Base-by-base conservation (phyloP, 805 yeast genomes). In the Yarrowia sp. region DNA sequence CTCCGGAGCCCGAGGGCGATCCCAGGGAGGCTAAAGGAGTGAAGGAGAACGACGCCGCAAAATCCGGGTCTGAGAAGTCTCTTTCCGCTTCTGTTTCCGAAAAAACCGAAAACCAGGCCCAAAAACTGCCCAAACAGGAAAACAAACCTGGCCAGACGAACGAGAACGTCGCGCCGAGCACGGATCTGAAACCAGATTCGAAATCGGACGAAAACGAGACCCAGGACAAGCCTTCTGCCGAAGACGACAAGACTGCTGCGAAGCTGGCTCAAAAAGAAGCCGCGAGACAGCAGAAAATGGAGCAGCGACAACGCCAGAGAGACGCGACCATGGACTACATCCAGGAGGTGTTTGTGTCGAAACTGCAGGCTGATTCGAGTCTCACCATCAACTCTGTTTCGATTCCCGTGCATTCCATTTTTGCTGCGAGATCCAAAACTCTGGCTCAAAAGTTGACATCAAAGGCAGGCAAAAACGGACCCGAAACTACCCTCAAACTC, bases 351-450 rank as follows among this genome's bases (percentile, higher is more conserved):
- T 43, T 30, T 9, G 30, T 11, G 21, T 41, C 63, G 8, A 58
- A 58, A 22, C 14, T 1, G 11, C 32, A 19, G 4, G 14, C 51
- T 2, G 63, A 58, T 9, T 2, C 32, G 5, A 1, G n/a, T 8
- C 30, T 58, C 7, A 0, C 21, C 4, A 5, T 58, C 41, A 58
- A 58, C 41, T 16, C 33, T 6, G 16, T 26, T 16, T 17, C 11
- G 4, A 4, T 41, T 4, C 33, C 24, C 9, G 68, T 74, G 14
- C 77, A 75, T 65, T 73, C 77, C 1, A 70, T 75, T 36, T 69
- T 75, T 62, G 72, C 71, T 4, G 69, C 74, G 35, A 69, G 74
- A 35, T 74, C 76, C 1, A 10, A 43, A 2, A 14, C 11, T 11
- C 40, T 40, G 21, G n/a, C 11, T 1, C 4, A 14, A 4, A n/a